Percentiles rank a stretch among this genome's conserved stretches.
phyloP scores from a whole-genome alignment of 805 yeast genomes.

The Candida cerambycidarum region DNA sequence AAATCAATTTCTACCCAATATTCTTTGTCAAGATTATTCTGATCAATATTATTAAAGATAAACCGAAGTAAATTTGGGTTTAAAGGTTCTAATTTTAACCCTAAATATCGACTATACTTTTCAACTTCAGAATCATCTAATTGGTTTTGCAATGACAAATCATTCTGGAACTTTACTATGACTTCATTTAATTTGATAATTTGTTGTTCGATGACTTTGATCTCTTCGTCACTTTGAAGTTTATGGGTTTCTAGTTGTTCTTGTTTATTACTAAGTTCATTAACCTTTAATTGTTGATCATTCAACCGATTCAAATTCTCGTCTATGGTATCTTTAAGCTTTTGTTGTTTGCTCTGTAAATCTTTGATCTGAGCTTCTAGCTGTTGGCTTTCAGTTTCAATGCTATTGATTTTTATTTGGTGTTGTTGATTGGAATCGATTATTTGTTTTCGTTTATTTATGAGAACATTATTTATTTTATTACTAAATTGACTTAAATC shows the following conservation, averaged over 20 bases:
- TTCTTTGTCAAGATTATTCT: conserved; percentile 39
- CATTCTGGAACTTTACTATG: conserved; percentile 29
- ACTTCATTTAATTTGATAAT: conserved; percentile 15
- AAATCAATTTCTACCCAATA: conserved; percentile 49
- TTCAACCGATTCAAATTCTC: conserved; percentile 23
- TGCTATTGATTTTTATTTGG: conserved; percentile 27
- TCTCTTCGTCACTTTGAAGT: conserved; percentile 22
- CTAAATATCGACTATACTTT: conserved; percentile 53
- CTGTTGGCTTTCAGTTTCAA: conserved; percentile 28
- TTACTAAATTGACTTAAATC: conserved; percentile 14
- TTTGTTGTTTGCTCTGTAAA: conserved; percentile 24
- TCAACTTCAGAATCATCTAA: conserved; percentile 52
- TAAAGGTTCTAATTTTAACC: conserved; percentile 53
- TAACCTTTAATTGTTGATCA: conserved; percentile 34
- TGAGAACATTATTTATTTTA: conserved; percentile 10
- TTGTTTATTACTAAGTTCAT: conserved; percentile 36
- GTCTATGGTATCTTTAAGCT: conserved; percentile 27
- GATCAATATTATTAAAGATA: conserved; percentile 49
- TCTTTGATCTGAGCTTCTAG: conserved; percentile 31
- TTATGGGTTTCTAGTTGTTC: conserved; percentile 23
- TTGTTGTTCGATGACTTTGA: conserved; percentile 20
- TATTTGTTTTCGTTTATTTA: conserved; percentile 28
- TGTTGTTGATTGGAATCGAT: conserved; percentile 35
- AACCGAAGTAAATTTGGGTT: conserved; percentile 47
- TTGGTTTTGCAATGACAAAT: conserved; percentile 42